Conservation (phyloP, 2,329 filamentous ascomycete species). For the Didymella pinodella region DNA sequence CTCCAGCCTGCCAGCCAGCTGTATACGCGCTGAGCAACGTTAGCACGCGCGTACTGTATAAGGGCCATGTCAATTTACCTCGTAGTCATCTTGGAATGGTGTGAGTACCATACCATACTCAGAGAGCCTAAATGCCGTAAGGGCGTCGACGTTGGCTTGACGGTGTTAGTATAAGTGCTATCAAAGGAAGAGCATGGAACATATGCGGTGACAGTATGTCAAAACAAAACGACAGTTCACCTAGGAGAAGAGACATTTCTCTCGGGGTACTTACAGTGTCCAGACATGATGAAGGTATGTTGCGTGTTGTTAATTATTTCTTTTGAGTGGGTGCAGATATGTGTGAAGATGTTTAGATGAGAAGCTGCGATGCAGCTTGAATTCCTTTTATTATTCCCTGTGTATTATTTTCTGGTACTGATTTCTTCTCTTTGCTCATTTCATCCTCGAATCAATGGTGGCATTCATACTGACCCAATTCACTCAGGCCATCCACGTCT, state of each 20-base stretch:
- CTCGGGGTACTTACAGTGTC: neutral
- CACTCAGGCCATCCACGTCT: neutral
- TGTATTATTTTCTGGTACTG: neutral
- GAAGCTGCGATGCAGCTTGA: neutral
- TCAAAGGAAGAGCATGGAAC: neutral
- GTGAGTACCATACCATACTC: neutral
- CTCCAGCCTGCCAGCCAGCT: neutral
- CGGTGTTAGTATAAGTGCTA: neutral
- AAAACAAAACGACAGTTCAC: neutral
- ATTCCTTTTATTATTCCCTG: neutral
- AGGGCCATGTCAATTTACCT: neutral
- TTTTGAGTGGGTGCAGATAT: neutral
- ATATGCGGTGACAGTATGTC: neutral
- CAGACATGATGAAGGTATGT: neutral
- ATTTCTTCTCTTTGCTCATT: neutral
- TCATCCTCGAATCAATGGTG: neutral
- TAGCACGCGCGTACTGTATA: neutral
- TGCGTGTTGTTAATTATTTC: neutral
- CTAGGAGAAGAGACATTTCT: neutral
- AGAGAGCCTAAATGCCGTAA: too few species aligned
- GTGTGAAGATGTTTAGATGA: neutral
- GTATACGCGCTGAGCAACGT: neutral
- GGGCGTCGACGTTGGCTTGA: neutral
- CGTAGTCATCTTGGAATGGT: neutral
- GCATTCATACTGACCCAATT: neutral